Conservation (phyloP, 2,329 filamentous ascomycete genomes). For the Neobulgaria alba region DNA sequence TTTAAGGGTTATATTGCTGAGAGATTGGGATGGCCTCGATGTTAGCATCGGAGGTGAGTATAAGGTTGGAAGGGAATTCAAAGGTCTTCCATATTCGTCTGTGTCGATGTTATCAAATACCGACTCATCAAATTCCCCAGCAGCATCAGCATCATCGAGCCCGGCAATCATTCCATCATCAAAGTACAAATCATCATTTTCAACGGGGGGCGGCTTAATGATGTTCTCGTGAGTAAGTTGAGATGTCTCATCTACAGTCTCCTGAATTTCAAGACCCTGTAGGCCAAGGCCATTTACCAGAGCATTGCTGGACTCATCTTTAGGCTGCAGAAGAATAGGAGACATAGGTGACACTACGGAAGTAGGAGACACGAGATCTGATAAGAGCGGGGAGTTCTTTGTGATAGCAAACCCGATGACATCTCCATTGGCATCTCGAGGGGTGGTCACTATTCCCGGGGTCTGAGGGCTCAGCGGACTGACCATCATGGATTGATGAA, state of each 20-base stretch:
- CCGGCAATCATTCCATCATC: conserved; percentile 49
- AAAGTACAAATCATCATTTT: conserved; percentile 61
- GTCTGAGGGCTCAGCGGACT: conserved; percentile 45
- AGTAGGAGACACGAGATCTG: conserved; percentile 2
- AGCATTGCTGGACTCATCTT: conserved; percentile 5
- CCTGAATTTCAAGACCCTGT: conserved; percentile 10
- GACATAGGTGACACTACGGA: conserved; percentile 13
- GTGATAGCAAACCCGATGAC: conserved; percentile 46
- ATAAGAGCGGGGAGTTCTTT: conserved; percentile 22
- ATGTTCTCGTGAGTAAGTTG: background rate
- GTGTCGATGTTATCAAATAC: conserved; percentile 64
- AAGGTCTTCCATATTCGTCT: conserved; percentile 51
- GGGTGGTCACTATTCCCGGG: conserved; percentile 40
- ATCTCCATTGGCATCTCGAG: conserved; percentile 45
- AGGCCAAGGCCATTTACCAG: conserved; percentile 14
- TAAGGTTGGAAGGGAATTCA: conserved; percentile 32
- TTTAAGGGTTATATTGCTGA: conserved; percentile 7
- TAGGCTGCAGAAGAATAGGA: conserved; percentile 4
- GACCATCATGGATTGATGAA: conserved; percentile 37
- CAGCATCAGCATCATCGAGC: conserved; percentile 38
- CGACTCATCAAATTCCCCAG: conserved; percentile 59
- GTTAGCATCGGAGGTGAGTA: conserved; percentile 22
- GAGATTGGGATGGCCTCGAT: conserved; percentile 12
- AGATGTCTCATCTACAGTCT: background rate
- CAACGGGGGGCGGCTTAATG: conserved; percentile 2